Base-by-base conservation (phyloP, 805 yeast genomes). In the Candida incommunis region DNA sequence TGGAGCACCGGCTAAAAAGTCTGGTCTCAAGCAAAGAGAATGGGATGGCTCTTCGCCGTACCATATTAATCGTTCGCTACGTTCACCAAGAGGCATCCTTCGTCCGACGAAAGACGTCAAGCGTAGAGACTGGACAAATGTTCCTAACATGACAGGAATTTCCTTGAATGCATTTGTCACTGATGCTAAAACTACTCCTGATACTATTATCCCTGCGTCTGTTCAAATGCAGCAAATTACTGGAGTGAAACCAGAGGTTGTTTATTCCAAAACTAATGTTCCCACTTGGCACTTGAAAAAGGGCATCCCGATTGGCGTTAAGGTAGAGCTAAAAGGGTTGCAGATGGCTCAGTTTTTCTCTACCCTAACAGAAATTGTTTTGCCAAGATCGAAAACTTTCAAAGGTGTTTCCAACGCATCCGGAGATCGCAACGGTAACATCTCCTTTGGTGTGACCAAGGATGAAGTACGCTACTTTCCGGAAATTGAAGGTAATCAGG, bases 1-100 rank as follows among this genome's bases (percentile, higher is more conserved):
- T 63, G 76, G 68, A 21, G 76, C 76, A 44, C 56, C 63, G 35
- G 66, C 61, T 11, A 59, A 71, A 21, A 65, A 61, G 43, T 61
- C 57, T 34, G 97, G 97, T 46, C 69, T 73, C 47, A 85, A 83
- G 64, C 72, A 72, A 54, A 75, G 95, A 66, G 70, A 74, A 47
- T 87, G 98, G 94, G 87, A 83, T 52, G 83, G 83, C 45, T 67
- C 81, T 21, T 80, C 95, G 24, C 95, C 96, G 41, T 92, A 83
- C 65, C 92, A 87, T 58, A 60, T 87, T 45, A 85, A 85, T 65
- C 82, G 96, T 72, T 78, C 84, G 20, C 63, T 74, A 46, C 74
- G 76, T 56, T 78, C 78, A 51, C 95, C 96, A 29, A 68, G 66
- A 48, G 96, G 96, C 2, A 74, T 78, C 31, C 71, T 73, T 22